Conservation (phyloP, 345 rosid genomes). For the Bruguiera parviflora region DNA sequence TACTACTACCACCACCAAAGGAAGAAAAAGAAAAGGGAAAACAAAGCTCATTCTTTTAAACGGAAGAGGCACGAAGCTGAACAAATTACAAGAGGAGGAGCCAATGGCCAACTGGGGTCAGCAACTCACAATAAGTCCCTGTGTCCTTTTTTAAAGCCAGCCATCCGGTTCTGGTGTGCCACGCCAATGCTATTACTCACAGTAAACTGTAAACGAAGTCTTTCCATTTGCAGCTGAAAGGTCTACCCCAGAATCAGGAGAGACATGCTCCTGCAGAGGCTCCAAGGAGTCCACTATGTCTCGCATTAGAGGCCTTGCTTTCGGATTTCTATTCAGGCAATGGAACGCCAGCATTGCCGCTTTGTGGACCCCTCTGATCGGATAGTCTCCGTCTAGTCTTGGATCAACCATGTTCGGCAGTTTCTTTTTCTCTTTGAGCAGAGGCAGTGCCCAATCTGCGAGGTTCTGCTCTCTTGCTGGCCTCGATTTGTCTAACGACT, state of each 20-base stretch:
- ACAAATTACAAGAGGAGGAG: no score
- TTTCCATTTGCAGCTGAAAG: constrained; percentile 25
- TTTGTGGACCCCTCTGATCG: constrained; percentile 69
- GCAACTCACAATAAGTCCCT: no score
- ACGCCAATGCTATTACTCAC: no score
- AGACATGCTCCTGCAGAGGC: constrained; percentile 54
- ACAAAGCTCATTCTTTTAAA: no score
- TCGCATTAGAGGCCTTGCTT: constrained; percentile 97
- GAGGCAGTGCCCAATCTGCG: constrained; percentile 84
- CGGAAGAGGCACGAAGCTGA: no score
- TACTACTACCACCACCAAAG: no score
- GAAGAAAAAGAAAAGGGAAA: no score
- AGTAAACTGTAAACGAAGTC: constrained; percentile 30
- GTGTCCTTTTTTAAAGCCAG: no score
- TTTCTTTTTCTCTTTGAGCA: constrained; percentile 89
- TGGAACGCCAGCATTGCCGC: constrained; percentile 98
- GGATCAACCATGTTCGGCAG: constrained; percentile 70
- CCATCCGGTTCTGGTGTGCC: no score
- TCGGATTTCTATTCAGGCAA: constrained; percentile 86
- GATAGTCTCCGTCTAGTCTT: constrained; percentile 66
- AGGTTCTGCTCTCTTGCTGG: constrained; percentile 86
- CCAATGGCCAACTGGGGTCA: no score
- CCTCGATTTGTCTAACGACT: constrained; percentile 78
- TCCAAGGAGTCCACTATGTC: constrained; percentile 92
- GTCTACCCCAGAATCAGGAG: constrained; percentile 24